These are phyloP conservation scores for Linnemannia hyalina DNA, from an alignment of 192 early-diverging fungal species.

Conservation along the genomic window DNA sequence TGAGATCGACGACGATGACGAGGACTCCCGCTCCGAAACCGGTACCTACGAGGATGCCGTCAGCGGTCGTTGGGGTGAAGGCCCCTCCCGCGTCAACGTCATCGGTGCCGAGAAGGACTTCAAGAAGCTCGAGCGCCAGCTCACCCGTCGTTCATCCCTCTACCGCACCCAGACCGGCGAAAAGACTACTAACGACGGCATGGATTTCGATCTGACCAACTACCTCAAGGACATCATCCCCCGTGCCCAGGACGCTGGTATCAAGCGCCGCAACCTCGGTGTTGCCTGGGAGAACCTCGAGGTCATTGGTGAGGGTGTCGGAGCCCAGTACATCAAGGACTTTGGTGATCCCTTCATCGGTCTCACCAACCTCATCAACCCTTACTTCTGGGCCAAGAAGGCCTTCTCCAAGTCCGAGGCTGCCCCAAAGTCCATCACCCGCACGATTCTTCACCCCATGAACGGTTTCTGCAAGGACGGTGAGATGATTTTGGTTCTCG, in stretches of 20 bases:
- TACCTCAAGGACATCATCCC: constrained; percentile 58
- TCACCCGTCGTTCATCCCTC: constrained; percentile 37
- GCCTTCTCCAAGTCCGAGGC: constrained; percentile 24
- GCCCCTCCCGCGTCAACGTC: constrained; percentile 47
- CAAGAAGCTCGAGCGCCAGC: constrained; percentile 51
- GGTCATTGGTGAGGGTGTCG: constrained; percentile 52
- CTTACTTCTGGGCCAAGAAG: constrained; percentile 56
- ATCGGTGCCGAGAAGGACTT: constrained; percentile 43
- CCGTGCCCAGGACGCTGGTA: constrained; percentile 56
- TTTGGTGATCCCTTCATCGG: constrained; percentile 52
- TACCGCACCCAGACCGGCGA: constrained; percentile 46
- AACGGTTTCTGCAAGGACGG: constrained; percentile 81
- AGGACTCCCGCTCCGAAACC: constrained; percentile 20
- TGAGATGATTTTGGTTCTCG: constrained; percentile 79
- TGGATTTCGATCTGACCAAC: constrained; percentile 61
- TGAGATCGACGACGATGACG: constrained; percentile 9
- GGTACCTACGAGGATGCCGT: constrained; percentile 52
- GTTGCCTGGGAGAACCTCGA: constrained; percentile 59
- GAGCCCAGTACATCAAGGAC: constrained; percentile 53
- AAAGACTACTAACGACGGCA: constrained; percentile 23
- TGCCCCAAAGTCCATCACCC: constrained; percentile 29
- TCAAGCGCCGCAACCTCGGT: constrained; percentile 61
- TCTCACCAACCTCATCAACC: constrained; percentile 53
- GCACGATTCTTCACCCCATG: constrained; percentile 70
- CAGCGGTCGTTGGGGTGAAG: constrained; percentile 51